Percentiles rank a stretch among this genome's conserved stretches.
phyloP scores from a whole-genome alignment of 495 filamentous ascomycete species.

The Saxophila tyrrhenica region DNA sequence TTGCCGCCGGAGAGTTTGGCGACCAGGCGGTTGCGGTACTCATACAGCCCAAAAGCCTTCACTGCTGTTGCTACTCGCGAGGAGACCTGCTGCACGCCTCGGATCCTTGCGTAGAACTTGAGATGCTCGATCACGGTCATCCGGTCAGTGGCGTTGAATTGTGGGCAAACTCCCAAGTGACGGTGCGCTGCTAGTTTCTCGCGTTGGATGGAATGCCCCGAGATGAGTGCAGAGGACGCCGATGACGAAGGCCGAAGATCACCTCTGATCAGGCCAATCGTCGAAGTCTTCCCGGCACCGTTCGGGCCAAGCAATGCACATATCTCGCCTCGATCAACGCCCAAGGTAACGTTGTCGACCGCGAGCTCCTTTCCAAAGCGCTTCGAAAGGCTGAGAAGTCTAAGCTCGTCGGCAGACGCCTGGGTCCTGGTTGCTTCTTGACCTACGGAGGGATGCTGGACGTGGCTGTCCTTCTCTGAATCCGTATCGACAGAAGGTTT shows the following conservation, averaged over 20 bases:
- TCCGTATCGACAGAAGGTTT: background rate
- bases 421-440: conserved; percentile 39
- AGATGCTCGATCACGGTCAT: conserved; percentile 68
- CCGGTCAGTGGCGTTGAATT: conserved; percentile 52
- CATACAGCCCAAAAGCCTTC: conserved; percentile 31
- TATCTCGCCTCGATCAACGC: conserved; percentile 61
- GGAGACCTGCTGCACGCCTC: conserved; percentile 51
- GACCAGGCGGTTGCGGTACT: conserved; percentile 50
- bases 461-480: background rate
- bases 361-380: conserved; percentile 55
- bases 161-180: conserved; percentile 67
- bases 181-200: conserved; percentile 55
- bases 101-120: conserved; percentile 58
- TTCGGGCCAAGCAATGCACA: conserved; percentile 82
- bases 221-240: conserved; percentile 55
- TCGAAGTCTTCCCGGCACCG: conserved; percentile 79
- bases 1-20: conserved; percentile 60
- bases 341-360: conserved; percentile 73
- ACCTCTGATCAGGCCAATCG: conserved; percentile 70
- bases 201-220: conserved; percentile 53
- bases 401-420: conserved; percentile 51
- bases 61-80: conserved; percentile 45
- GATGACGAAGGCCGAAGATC: conserved; percentile 54
- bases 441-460: conserved; percentile 19
- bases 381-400: conserved; percentile 67